Evolutionary conservation across 2,329 filamentous ascomycete species (phyloP).

Genomic region (Huntiella savannae): DNA sequence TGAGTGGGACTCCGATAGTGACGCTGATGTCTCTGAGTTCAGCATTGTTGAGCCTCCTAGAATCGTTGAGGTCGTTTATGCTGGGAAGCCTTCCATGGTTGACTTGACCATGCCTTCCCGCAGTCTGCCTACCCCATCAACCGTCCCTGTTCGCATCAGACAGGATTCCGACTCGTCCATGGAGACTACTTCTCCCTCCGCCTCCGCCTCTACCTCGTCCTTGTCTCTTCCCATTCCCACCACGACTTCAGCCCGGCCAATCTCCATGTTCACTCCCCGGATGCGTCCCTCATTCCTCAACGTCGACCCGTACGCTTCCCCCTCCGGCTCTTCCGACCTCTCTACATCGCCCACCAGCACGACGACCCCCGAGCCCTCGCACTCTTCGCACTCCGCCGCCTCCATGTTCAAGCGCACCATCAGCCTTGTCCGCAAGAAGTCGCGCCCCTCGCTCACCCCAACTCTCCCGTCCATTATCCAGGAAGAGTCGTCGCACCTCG

Average conservation of each 20-base stretch:
- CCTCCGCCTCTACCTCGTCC: slow-evolving; percentile 3
- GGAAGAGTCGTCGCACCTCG: slow-evolving; percentile 16
- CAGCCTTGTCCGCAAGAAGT: slow-evolving; percentile 35
- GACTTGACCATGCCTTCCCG: slow-evolving; percentile 23
- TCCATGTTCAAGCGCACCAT: slow-evolving; percentile 32
- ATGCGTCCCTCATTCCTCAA: slow-evolving; percentile 29
- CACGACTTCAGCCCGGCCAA: slow-evolving; percentile 2
- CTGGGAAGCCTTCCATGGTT: slow-evolving; percentile 39
- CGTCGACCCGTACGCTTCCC: slow-evolving; percentile 33
- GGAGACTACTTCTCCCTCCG: neutral
- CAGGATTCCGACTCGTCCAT: slow-evolving; percentile 16
- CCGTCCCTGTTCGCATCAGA: slow-evolving; percentile 10
- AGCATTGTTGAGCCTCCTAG: slow-evolving; percentile 31
- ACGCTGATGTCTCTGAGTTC: slow-evolving; percentile 17
- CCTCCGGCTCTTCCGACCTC: slow-evolving; percentile 10
- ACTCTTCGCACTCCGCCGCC: neutral
- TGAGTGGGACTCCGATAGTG: slow-evolving; percentile 24
- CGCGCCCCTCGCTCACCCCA: slow-evolving; percentile 27
- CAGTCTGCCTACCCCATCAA: slow-evolving; percentile 13
- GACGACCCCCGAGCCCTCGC: slow-evolving; percentile 18
- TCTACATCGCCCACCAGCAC: slow-evolving; percentile 1
- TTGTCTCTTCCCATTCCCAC: neutral
- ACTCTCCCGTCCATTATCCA: slow-evolving; percentile 17
- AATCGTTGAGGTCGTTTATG: slow-evolving; percentile 38
- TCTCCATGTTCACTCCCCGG: slow-evolving; percentile 7